phyloP scores from a whole-genome alignment of 495 filamentous ascomycete species.

The Bryoglossum gracile region DNA sequence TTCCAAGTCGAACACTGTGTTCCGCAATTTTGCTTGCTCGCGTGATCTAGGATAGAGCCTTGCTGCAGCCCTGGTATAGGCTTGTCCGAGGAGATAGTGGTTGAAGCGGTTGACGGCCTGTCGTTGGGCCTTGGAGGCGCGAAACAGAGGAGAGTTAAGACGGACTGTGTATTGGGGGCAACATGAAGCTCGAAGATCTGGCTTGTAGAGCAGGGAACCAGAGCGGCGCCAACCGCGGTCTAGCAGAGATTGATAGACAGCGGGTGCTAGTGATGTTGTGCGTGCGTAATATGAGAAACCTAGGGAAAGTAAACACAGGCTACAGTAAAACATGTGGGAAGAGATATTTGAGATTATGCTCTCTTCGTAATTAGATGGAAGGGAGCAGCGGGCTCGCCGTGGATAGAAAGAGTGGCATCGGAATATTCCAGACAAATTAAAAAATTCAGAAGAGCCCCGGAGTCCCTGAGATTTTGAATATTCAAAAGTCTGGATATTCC shows the following conservation, averaged over 20 bases:
- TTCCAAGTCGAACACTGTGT: constrained; percentile 67
- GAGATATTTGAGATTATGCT: too few relatives aligned
- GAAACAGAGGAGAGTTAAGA: constrained; percentile 63
- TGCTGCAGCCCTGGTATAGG: constrained; percentile 66
- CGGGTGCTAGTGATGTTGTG: constrained; percentile 56
- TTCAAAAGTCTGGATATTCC: too few relatives aligned
- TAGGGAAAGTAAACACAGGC: constrained; percentile 35
- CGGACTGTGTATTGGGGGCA: constrained; percentile 96
- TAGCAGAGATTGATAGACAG: constrained; percentile 73
- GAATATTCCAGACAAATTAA: too few relatives aligned
- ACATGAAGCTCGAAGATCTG: constrained; percentile 73
- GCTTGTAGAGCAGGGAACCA: constrained; percentile 80
- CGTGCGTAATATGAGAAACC: constrained; percentile 79
- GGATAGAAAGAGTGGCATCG: too few relatives aligned
- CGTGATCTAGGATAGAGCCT: constrained; percentile 67
- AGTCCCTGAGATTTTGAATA: too few relatives aligned
- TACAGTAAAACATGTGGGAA: too few relatives aligned
- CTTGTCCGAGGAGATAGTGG: constrained; percentile 69
- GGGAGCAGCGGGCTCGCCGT: too few relatives aligned
- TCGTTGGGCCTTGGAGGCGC: constrained; percentile 71
- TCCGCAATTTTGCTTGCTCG: constrained; percentile 69
- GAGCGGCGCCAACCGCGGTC: constrained; percentile 90
- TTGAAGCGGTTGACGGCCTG: constrained; percentile 89
- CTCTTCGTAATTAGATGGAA: too few relatives aligned
- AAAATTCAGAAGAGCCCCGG: too few relatives aligned